Percentiles rank a stretch among this genome's conserved stretches.
phyloP scores from a whole-genome alignment of 495 filamentous ascomycete species.

The Penicillium cinerascens region DNA sequence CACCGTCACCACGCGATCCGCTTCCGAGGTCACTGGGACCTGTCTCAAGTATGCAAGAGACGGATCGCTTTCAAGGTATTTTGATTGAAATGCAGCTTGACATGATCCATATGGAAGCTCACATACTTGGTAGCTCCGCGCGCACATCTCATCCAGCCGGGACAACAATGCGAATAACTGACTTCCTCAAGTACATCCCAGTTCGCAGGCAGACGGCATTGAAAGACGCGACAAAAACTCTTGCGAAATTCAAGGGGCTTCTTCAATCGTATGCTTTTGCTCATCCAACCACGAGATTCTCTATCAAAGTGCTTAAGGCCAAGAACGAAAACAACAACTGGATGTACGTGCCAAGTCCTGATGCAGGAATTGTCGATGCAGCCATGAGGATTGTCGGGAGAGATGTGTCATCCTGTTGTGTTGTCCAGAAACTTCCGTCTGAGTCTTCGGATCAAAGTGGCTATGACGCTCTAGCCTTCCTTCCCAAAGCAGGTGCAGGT shows the following conservation, averaged over 20 bases:
- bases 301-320: conserved; percentile 62
- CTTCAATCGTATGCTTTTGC: conserved; percentile 76
- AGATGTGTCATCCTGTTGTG: conserved; percentile 56
- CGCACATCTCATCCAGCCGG: conserved; percentile 66
- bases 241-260: conserved; percentile 62
- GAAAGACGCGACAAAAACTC: conserved; percentile 58
- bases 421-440: conserved; percentile 32
- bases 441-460: conserved; percentile 2
- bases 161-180: conserved; percentile 67
- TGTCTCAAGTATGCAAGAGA: conserved; percentile 47
- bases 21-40: conserved; percentile 64
- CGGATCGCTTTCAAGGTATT: conserved; percentile 49
- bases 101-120: background rate
- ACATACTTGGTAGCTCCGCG: conserved; percentile 32
- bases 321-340: conserved; percentile 63
- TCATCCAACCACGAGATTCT: conserved; percentile 59
- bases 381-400: conserved; percentile 67
- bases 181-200: conserved; percentile 67
- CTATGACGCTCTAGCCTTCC: conserved; percentile 54
- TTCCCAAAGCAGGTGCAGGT: conserved; percentile 53
- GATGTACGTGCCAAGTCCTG: conserved; percentile 63
- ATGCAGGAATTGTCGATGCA: conserved; percentile 58
- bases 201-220: conserved; percentile 66
- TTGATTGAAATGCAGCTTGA: background rate
- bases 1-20: conserved; percentile 65